These are phyloP conservation scores for Achaetomium macrosporum DNA, from an alignment of 2,329 filamentous ascomycete species.

Conservation along the genomic window DNA sequence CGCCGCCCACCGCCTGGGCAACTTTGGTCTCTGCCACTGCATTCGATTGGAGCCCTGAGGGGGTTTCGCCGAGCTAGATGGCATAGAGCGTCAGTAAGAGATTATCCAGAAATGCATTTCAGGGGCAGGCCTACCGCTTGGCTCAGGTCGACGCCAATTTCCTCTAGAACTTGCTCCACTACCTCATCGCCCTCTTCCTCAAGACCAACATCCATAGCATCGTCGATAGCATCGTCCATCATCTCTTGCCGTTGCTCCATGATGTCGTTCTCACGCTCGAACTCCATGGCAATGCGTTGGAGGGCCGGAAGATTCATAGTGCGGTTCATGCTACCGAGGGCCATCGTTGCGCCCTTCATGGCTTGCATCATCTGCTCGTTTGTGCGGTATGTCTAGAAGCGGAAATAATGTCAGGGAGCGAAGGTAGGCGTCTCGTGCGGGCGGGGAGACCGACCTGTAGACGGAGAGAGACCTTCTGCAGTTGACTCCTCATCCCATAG, in stretches of 20 bases:
- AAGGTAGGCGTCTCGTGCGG: background rate
- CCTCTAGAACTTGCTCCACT: conserved; percentile 91
- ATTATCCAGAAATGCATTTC: conserved; percentile 1
- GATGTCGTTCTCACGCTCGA: conserved; percentile 96
- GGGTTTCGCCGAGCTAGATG: conserved; percentile 79
- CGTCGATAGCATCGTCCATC: conserved; percentile 99
- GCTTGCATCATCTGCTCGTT: conserved; percentile 99
- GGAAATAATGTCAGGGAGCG: background rate
- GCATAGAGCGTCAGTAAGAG: conserved; percentile 25
- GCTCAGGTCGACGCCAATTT: conserved; percentile 90
- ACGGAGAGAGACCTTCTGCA: conserved; percentile 90
- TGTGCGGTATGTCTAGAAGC: conserved; percentile 76
- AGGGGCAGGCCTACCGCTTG: conserved; percentile 62
- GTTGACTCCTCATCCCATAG: conserved; percentile 93
- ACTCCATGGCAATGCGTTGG: conserved; percentile 97
- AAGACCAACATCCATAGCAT: conserved; percentile 82
- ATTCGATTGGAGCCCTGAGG: conserved; percentile 71
- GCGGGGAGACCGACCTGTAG: conserved; percentile 64
- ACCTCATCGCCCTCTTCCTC: conserved; percentile 97
- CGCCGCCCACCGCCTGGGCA: conserved; percentile 76
- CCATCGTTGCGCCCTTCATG: conserved; percentile 94
- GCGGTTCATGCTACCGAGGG: conserved; percentile 93
- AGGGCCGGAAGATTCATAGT: conserved; percentile 95
- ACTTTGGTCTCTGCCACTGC: conserved; percentile 69
- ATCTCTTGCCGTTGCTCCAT: conserved; percentile 99